These are phyloP conservation scores for Globisporangium spiculum DNA, from an alignment of 352 stramenopile genomes.

Conservation along the genomic window DNA sequence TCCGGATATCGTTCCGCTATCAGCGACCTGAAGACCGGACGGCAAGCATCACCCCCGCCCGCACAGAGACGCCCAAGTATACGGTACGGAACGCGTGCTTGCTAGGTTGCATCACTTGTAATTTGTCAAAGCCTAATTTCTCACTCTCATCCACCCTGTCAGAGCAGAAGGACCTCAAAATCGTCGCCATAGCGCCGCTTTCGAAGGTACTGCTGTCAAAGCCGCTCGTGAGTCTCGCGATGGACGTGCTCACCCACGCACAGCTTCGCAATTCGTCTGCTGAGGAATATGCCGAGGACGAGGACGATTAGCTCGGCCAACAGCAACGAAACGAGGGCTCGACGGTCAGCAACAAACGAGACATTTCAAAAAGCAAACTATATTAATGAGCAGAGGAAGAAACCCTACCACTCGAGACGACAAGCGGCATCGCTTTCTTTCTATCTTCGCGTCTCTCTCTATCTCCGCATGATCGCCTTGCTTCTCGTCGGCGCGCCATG, in stretches of 20 bases:
- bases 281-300: background rate
- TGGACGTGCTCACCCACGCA: constrained; percentile 31
- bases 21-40: constrained; percentile 28
- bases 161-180: constrained; percentile 41
- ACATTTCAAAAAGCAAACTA: background rate
- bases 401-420: background rate
- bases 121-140: background rate
- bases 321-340: background rate
- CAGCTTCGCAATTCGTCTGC: constrained; percentile 6
- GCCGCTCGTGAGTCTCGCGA: constrained; percentile 33
- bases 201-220: constrained; percentile 38
- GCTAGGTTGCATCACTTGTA: background rate
- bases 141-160: background rate
- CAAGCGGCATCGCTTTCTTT: background rate
- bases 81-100: constrained; percentile 21
- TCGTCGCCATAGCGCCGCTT: constrained; percentile 42
- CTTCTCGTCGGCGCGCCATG: constrained; percentile 78
- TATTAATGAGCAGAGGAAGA: background rate
- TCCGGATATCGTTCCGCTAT: constrained; percentile 48
- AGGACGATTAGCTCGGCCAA: background rate
- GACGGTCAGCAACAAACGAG: background rate
- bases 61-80: constrained; percentile 23
- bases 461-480: constrained; percentile 77
- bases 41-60: constrained; percentile 14
- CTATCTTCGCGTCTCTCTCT: constrained; percentile 4